phyloP scores from a whole-genome alignment of 352 stramenopile genomes.

The Phytopythium cucurbitacearum region DNA sequence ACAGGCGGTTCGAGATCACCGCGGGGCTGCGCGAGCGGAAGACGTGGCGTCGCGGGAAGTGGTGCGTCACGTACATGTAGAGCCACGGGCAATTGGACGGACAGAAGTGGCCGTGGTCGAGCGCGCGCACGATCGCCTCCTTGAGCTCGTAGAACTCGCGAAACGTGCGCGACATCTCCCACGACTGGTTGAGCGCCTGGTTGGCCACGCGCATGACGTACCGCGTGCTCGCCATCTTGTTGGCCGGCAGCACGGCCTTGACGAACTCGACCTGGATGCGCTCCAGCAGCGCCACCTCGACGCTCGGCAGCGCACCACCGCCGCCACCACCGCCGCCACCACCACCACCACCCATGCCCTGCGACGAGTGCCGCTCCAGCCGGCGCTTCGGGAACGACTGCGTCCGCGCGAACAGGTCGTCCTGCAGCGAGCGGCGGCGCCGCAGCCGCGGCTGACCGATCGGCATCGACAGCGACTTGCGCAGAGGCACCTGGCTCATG shows the following conservation, averaged over 20 bases:
- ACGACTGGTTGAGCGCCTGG: conserved; percentile 55
- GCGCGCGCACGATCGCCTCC: conserved; percentile 40
- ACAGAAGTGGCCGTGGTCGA: conserved; percentile 81
- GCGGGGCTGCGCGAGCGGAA: conserved; percentile 64
- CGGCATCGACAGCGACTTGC: conserved; percentile 39
- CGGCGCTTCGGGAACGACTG: conserved; percentile 44
- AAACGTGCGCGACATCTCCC: conserved; percentile 78
- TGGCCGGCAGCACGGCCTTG: conserved; percentile 71
- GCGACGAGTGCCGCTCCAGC: conserved; percentile 46
- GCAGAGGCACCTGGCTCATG: conserved; percentile 8
- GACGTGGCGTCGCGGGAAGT: conserved; percentile 73
- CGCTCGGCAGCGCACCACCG: conserved; percentile 20
- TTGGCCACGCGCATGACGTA: conserved; percentile 83
- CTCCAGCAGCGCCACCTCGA: conserved; percentile 69
- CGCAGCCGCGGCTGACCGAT: conserved; percentile 24
- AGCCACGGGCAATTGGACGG: conserved; percentile 78
- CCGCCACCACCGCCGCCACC: background rate
- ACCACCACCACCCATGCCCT: conserved; percentile 1
- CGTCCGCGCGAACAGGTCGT: conserved; percentile 22
- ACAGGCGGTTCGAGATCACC: conserved; percentile 55
- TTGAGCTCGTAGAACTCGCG: conserved; percentile 81
- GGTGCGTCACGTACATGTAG: conserved; percentile 75
- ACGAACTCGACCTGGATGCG: conserved; percentile 77
- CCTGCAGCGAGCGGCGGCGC: conserved; percentile 38
- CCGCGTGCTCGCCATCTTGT: conserved; percentile 57